Conservation (phyloP, 345 rosid species). For the Turritis glabra region DNA sequence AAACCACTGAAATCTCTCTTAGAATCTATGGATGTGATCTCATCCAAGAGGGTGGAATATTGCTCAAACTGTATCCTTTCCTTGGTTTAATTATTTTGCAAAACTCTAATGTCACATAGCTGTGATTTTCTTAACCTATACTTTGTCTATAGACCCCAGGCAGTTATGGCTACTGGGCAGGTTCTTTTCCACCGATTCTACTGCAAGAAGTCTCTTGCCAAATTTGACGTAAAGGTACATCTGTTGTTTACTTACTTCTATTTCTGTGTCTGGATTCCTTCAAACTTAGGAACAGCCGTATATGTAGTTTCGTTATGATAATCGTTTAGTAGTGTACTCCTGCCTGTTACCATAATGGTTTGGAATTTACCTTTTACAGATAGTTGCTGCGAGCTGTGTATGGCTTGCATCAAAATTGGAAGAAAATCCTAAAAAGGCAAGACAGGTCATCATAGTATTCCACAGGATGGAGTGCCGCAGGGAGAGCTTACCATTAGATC, state of each 20-base stretch:
- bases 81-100: not conserved
- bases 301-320: not conserved
- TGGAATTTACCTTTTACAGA: conserved; percentile 44
- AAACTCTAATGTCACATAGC: not conserved
- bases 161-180: conserved; percentile 98
- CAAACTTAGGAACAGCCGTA: not conserved
- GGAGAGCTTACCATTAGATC: conserved; percentile 75
- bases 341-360: not conserved
- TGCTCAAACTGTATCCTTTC: conserved; percentile 75
- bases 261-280: not conserved
- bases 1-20: conserved; percentile 68
- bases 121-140: conserved; percentile 21
- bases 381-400: conserved; percentile 88
- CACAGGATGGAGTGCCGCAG: conserved; percentile 97
- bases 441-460: conserved; percentile 89
- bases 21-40: conserved; percentile 94
- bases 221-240: conserved; percentile 78
- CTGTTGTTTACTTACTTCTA: not conserved
- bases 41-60: conserved; percentile 87
- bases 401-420: conserved; percentile 95
- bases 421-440: conserved; percentile 83
- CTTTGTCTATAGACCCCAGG: conserved; percentile 72
- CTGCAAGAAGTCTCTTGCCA: conserved; percentile 94
- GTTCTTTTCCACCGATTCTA: conserved; percentile 91
- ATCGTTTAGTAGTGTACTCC: not conserved